Evolutionary conservation across 306 rosid genomes (phyloP).

Genomic region (Vigna angularis): DNA sequence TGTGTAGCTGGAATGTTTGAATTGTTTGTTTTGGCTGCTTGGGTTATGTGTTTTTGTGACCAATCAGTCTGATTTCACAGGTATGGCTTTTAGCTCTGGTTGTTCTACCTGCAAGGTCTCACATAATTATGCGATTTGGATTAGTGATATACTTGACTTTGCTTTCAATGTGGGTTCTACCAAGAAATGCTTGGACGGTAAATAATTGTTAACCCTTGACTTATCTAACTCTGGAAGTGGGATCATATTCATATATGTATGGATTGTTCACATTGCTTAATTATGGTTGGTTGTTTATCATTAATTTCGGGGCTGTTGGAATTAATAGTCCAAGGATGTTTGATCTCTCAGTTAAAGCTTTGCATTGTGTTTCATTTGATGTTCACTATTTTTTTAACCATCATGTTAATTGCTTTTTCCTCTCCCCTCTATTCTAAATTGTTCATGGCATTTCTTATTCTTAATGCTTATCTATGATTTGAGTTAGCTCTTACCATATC

Average conservation of each 20-base stretch:
- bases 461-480: slow-evolving; percentile 31
- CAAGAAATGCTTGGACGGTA: slow-evolving; percentile 84
- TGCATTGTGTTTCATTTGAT: slow-evolving; percentile 22
- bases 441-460: slow-evolving; percentile 19
- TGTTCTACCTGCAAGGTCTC: slow-evolving; percentile 89
- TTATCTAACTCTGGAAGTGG: slow-evolving; percentile 27
- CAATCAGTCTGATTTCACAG: slow-evolving; percentile 52
- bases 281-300: slow-evolving; percentile 23
- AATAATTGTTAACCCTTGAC: slow-evolving; percentile 39
- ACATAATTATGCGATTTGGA: slow-evolving; percentile 71
- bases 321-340: slow-evolving; percentile 5
- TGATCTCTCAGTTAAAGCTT: slow-evolving; percentile 24
- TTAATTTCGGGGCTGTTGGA: slow-evolving; percentile 20
- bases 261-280: slow-evolving; percentile 28
- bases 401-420: neutral
- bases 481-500: slow-evolving; percentile 21
- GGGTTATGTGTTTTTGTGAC: slow-evolving; percentile 6
- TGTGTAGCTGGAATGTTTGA: slow-evolving; percentile 24
- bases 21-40: slow-evolving; percentile 6
- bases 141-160: slow-evolving; percentile 73
- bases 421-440: slow-evolving; percentile 18
- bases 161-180: slow-evolving; percentile 81
- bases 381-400: neutral
- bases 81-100: slow-evolving; percentile 97
- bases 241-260: slow-evolving; percentile 34